Evolutionary conservation across 495 filamentous ascomycete genomes (phyloP).

Genomic region (Aspergillus kassunensis): DNA sequence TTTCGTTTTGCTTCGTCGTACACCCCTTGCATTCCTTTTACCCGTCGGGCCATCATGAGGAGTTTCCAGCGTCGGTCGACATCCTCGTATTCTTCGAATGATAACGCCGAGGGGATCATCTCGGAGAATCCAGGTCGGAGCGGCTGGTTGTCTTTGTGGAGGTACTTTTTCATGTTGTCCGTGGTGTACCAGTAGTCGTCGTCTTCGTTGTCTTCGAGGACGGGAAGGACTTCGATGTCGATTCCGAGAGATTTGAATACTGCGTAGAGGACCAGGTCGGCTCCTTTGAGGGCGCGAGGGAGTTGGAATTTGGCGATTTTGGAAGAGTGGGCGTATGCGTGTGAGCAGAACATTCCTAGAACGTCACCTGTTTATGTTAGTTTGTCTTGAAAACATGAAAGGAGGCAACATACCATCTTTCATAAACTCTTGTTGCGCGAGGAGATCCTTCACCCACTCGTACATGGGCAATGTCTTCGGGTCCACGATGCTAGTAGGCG

Average conservation of each 20-base stretch:
- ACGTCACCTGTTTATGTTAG: constrained; percentile 11
- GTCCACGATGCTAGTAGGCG: neutral
- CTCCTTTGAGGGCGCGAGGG: constrained; percentile 33
- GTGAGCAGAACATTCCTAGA: constrained; percentile 14
- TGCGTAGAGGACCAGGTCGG: constrained; percentile 22
- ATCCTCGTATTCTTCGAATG: neutral
- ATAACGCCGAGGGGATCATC: neutral
- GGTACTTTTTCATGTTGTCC: neutral
- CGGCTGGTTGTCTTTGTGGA: neutral
- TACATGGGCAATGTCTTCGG: constrained; percentile 6
- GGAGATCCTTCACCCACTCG: neutral
- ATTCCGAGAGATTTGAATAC: constrained; percentile 21
- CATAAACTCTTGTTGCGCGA: constrained; percentile 3
- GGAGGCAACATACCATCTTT: constrained; percentile 2
- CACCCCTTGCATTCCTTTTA: constrained; percentile 4
- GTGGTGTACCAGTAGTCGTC: neutral
- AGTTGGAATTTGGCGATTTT: constrained; percentile 60
- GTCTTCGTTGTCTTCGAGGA: constrained; percentile 9
- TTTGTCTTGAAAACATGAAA: neutral
- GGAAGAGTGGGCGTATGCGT: constrained; percentile 15
- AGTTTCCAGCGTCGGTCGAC: constrained; percentile 15
- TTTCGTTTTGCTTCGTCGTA: neutral
- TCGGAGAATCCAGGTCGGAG: neutral
- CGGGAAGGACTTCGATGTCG: constrained; percentile 12
- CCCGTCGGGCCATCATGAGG: constrained; percentile 9